phyloP scores from a whole-genome alignment of 1,284 basidiomycete genomes.

The Cutaneotrichosporon sp. region DNA sequence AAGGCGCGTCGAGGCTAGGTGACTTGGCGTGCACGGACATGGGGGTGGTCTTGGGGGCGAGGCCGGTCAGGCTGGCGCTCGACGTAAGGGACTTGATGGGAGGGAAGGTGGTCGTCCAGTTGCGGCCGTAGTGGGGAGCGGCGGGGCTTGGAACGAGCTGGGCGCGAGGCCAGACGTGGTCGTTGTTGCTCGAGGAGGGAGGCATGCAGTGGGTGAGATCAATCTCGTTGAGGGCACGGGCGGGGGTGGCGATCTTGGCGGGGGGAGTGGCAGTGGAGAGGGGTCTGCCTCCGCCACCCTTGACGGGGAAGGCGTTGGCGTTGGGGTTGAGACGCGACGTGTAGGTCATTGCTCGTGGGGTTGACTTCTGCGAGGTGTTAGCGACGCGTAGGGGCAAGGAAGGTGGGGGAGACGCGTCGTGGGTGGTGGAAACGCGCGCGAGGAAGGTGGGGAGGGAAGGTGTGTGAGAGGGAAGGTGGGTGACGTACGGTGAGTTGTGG shows the following conservation, averaged over 20 bases:
- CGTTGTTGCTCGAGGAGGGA: neutral
- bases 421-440: neutral
- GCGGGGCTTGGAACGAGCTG: slow-evolving; percentile 4
- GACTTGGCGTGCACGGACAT: slow-evolving; percentile 16
- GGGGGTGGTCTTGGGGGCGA: slow-evolving; percentile 3
- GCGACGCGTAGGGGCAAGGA: neutral
- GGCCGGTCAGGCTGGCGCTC: neutral
- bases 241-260: neutral
- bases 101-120: slow-evolving; percentile 17
- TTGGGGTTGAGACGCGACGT: slow-evolving; percentile 17
- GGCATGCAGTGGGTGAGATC: neutral
- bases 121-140: slow-evolving; percentile 13
- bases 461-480: neutral
- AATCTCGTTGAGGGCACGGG: slow-evolving; percentile 3
- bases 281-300: neutral
- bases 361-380: neutral
- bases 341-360: neutral
- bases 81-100: neutral
- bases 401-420: neutral
- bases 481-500: neutral
- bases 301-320: slow-evolving; percentile 6
- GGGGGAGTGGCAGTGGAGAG: neutral
- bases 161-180: neutral
- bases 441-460: neutral
- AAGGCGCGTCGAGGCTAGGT: slow-evolving; percentile 21